A percentile compares a stretch with the other conserved stretches of the same genome.
Evolutionary conservation across 2,329 filamentous ascomycete species (phyloP).

Genomic region (Cladosporium sp.): DNA sequence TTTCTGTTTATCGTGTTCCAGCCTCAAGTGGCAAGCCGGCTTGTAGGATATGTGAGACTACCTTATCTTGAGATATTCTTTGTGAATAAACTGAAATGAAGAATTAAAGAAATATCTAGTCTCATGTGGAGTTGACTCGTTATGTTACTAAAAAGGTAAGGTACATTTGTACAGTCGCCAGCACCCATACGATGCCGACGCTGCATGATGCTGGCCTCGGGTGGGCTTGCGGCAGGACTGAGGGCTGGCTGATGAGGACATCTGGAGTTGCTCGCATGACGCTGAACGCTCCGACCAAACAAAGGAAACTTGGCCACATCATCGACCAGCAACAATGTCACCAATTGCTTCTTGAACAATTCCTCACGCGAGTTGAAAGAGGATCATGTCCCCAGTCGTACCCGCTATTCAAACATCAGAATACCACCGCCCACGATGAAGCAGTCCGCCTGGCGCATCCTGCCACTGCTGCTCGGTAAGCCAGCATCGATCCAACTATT

Average conservation of each 20-base stretch:
- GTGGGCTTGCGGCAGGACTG: neutral
- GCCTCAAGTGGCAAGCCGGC: neutral
- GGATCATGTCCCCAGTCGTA: neutral
- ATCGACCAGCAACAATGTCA: neutral
- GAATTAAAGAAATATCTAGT: too few species aligned
- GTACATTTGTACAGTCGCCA: too few species aligned
- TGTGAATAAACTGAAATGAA: too few species aligned
- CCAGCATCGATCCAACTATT: neutral
- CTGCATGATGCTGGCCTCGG: too few species aligned
- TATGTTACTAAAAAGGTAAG: too few species aligned
- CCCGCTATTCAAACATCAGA: neutral
- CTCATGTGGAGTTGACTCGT: too few species aligned
- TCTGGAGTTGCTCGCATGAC: conserved; percentile 5
- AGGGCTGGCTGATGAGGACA: too few species aligned
- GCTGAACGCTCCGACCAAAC: neutral
- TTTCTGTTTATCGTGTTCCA: conserved; percentile 4
- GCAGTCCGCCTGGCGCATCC: conserved; percentile 18
- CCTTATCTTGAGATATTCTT: too few species aligned
- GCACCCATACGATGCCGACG: too few species aligned
- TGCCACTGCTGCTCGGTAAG: conserved; percentile 22
- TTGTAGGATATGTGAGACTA: too few species aligned
- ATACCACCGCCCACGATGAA: conserved; percentile 18
- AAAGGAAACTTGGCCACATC: conserved; percentile 2
- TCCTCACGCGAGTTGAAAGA: neutral
- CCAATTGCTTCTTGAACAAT: neutral